Evolutionary conservation across 352 stramenopile species (phyloP), one percentile per base, ranked within the genome.

Genomic region (Pythium sp.): DNA sequence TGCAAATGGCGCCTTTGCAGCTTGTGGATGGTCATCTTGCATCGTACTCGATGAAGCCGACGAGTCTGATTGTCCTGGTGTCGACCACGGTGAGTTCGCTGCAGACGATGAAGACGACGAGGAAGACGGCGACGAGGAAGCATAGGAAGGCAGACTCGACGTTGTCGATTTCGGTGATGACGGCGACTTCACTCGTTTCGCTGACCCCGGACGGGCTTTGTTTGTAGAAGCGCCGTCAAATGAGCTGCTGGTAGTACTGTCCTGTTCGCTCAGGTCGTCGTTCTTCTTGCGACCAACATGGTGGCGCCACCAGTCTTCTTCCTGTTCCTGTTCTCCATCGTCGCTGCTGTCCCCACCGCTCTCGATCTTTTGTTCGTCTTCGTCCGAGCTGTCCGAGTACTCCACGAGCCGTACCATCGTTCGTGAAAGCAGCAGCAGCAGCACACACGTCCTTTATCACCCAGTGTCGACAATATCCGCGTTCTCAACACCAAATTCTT

Each of bases 381-480:
- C 64, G 14, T 69, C 58, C 1, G 58, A 67, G 54, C 59, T 71
- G 28, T 71, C 66, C 2, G 66, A 71, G 36, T 71, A 71, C 24
- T 67, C 66, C 28, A 71, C 66, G 26, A 71, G 66, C 20, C 60
- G 56, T 38, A 67, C 64, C 58, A 73, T 71, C 32, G 47, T 36
- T 58, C 14, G 11, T 9, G 8, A 2, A 20, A 57, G 22, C 38
- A 46, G 12, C 38, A 46, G 43, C 38, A 46, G 12, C 14, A 46
- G 18, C 18, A 51, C 43, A 51, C 18, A 18, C 6, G 18, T 22
- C 18, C 18, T 22, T 51, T 51, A 51, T 51, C 43, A 22, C 43
- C 6, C 15, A 15, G 41, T 6, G 43, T 51, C 18, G 18, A 20
- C 43, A 51, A 22, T 51, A 51, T 46, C 2, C 18, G 43, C 18